Conservation (phyloP, 805 yeast species). For the Spathaspora passalidarum region DNA sequence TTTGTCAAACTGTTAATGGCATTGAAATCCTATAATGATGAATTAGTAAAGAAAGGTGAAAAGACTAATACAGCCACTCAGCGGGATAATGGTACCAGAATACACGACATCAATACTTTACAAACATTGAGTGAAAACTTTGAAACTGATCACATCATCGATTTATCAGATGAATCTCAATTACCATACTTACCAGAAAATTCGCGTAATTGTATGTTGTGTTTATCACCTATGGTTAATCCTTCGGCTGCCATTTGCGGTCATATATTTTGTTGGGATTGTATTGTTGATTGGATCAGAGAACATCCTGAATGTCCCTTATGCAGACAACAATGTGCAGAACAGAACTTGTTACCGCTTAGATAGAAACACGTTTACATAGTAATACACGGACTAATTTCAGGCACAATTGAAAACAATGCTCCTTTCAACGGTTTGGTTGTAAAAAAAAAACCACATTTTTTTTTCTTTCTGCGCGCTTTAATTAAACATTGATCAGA, state of each 20-base stretch:
- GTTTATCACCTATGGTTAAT: conserved; percentile 73
- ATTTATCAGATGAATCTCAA: conserved; percentile 52
- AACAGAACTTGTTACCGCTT: conserved; percentile 61
- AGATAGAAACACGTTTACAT: conserved; percentile 16
- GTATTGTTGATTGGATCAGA: conserved; percentile 85
- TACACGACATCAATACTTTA: conserved; percentile 8
- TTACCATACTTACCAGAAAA: conserved; percentile 68
- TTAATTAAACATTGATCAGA: background rate
- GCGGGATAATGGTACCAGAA: conserved; percentile 9
- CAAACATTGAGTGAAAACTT: conserved; percentile 8
- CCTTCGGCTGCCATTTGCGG: conserved; percentile 92
- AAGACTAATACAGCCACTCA: conserved; percentile 12
- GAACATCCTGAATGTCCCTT: conserved; percentile 89
- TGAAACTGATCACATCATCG: conserved; percentile 28
- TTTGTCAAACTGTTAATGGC: conserved; percentile 40
- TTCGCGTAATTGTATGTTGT: conserved; percentile 79
- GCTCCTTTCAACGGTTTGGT: no score
- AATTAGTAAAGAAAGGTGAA: conserved; percentile 2
- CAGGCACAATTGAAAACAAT: no score
- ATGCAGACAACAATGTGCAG: conserved; percentile 70
- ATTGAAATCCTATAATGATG: conserved; percentile 23
- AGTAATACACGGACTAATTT: no score
- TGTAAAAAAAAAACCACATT: no score
- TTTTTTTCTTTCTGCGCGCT: background rate
- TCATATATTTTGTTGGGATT: conserved; percentile 89